phyloP scores from a whole-genome alignment of 495 filamentous ascomycete genomes.

The Penicillium cataractarum region DNA sequence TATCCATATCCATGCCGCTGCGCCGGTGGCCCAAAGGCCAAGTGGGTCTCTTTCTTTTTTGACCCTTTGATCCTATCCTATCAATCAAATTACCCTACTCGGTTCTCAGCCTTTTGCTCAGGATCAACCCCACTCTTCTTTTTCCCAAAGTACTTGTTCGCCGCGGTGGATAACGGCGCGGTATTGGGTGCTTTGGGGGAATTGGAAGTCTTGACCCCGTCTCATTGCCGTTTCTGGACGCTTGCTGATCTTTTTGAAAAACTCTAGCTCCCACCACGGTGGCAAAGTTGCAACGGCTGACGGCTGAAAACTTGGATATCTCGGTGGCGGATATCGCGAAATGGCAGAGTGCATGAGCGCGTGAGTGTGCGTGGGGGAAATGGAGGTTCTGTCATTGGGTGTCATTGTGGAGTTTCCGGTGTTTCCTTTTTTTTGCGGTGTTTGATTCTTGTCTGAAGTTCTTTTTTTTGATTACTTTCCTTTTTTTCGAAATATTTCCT shows the following conservation, averaged over 20 bases:
- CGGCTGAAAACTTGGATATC: conserved; percentile 44
- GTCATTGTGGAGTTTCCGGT: conserved; percentile 22
- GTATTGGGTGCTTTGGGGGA: not conserved
- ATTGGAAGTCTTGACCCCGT: not conserved
- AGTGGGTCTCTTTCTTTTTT: conserved; percentile 33
- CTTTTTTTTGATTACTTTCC: conserved; percentile 12
- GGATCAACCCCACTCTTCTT: not conserved
- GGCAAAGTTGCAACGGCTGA: conserved; percentile 33
- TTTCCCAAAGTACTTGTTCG: not conserved
- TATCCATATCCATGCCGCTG: conserved; percentile 38
- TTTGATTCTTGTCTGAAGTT: not conserved
- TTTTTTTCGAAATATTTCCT: not conserved
- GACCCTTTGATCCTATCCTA: not conserved
- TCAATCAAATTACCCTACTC: not conserved
- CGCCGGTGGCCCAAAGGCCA: conserved; percentile 35
- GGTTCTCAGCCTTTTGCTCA: not conserved
- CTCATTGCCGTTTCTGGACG: conserved; percentile 12
- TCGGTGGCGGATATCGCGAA: conserved; percentile 37
- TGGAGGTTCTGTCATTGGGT: conserved; percentile 8
- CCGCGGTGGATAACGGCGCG: not conserved
- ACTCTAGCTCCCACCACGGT: conserved; percentile 35
- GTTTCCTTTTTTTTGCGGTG: not conserved
- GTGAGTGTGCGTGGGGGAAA: too few relatives aligned
- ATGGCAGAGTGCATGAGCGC: conserved; percentile 39
- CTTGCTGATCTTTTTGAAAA: conserved; percentile 22